phyloP scores from a whole-genome alignment of 768 basidiomycete species.

The Rhodosporidiobolus odoratus region DNA sequence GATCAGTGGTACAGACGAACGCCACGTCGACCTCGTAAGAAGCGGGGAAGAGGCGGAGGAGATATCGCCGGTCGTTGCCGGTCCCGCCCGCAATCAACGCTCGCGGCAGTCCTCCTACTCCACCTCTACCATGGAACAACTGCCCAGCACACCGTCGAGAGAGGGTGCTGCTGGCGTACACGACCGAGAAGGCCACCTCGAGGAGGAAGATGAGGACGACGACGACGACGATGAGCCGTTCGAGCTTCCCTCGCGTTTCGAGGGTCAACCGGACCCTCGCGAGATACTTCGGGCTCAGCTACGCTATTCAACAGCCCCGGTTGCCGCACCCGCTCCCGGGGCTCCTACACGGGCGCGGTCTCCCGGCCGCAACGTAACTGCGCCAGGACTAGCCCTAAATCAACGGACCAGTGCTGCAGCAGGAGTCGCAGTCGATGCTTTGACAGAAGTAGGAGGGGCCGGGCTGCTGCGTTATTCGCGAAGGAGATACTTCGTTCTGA shows the following conservation, averaged over 20 bases:
- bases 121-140: not conserved
- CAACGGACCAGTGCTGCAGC: no score
- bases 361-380: no score
- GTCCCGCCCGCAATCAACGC: not conserved
- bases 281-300: constrained; percentile 31
- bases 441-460: not conserved
- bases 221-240: constrained; percentile 3
- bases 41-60: no score
- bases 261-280: constrained; percentile 27
- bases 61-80: no score
- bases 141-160: not conserved
- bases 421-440: not conserved
- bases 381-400: no score
- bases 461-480: not conserved
- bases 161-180: not conserved
- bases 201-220: constrained; percentile 14
- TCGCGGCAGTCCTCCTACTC: not conserved
- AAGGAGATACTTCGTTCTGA: constrained; percentile 83
- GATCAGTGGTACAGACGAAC: no score
- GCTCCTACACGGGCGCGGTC: not conserved
- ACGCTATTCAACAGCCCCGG: not conserved
- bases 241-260: not conserved
- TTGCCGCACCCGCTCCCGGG: not conserved
- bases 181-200: not conserved
- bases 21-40: no score